Evolutionary conservation across 345 rosid species (phyloP).

Genomic region (Turritis glabra): DNA sequence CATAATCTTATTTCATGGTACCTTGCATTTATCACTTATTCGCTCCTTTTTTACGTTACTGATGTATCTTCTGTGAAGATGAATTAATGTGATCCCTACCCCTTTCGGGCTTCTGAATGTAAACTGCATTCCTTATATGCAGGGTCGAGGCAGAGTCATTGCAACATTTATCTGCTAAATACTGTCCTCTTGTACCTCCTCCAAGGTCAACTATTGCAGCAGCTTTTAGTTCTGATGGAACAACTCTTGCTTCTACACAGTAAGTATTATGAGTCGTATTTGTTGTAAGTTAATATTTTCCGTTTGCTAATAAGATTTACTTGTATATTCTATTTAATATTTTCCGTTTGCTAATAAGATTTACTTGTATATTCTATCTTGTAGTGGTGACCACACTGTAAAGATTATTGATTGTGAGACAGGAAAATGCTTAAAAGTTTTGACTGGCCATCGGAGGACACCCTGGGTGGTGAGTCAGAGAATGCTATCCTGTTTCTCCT

Average conservation of each 20-base stretch:
- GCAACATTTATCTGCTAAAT: constrained; percentile 75
- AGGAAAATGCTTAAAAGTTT: constrained; percentile 89
- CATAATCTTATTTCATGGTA: constrained; percentile 82
- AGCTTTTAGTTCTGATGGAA: constrained; percentile 94
- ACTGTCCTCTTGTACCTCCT: constrained; percentile 88
- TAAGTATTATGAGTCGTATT: constrained; percentile 36
- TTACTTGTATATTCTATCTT: constrained; percentile 14
- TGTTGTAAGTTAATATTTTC: constrained; percentile 4
- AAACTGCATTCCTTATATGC: constrained; percentile 13
- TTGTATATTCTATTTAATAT: neutral
- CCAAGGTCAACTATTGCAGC: constrained; percentile 99
- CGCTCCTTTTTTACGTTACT: constrained; percentile 1
- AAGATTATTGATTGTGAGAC: constrained; percentile 89
- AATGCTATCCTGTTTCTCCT: constrained; percentile 8
- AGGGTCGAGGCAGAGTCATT: constrained; percentile 92
- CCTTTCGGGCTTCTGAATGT: neutral
- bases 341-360: constrained; percentile 26
- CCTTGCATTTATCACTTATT: constrained; percentile 15
- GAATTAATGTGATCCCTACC: neutral
- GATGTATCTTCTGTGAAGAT: neutral
- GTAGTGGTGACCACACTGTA: constrained; percentile 96
- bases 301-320: constrained; percentile 27
- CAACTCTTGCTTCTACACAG: constrained; percentile 91
- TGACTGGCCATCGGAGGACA: constrained; percentile 92
- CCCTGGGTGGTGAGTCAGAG: constrained; percentile 95